Evolutionary conservation across 352 stramenopile genomes (phyloP).

Genomic region (Phytopythium aichiense): DNA sequence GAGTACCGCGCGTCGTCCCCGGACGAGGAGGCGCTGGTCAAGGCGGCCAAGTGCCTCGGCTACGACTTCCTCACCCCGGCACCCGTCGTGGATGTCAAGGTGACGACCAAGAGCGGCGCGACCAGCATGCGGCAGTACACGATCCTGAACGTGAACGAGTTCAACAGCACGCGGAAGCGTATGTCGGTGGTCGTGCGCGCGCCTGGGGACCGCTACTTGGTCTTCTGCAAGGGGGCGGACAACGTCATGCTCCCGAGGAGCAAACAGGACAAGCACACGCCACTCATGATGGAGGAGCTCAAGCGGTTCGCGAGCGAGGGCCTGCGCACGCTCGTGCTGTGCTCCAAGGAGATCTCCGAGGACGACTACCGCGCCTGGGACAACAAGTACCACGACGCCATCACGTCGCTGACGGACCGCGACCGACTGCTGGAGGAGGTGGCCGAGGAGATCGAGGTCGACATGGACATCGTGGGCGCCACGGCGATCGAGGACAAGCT

Average conservation of each 20-base stretch:
- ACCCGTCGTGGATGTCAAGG: conserved; percentile 42
- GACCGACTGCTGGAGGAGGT: conserved; percentile 49
- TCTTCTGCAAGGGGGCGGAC: conserved; percentile 82
- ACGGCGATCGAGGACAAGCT: conserved; percentile 94
- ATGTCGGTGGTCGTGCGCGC: conserved; percentile 95
- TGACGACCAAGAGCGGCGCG: conserved; percentile 41
- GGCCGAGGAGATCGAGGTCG: conserved; percentile 51
- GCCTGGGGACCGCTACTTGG: conserved; percentile 33
- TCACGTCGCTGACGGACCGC: conserved; percentile 57
- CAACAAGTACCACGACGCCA: conserved; percentile 46
- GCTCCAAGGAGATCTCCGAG: conserved; percentile 49
- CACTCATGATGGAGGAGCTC: conserved; percentile 43
- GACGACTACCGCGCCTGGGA: conserved; percentile 65
- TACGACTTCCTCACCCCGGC: conserved; percentile 79
- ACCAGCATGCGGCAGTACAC: conserved; percentile 36
- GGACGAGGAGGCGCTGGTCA: conserved; percentile 93
- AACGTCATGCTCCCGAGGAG: conserved; percentile 81
- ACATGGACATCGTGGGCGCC: conserved; percentile 85
- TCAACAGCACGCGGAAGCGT: conserved; percentile 94
- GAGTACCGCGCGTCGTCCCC: conserved; percentile 89
- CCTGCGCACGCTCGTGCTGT: conserved; percentile 79
- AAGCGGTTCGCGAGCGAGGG: conserved; percentile 80
- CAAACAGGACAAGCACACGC: conserved; percentile 22
- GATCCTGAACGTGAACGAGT: conserved; percentile 81
- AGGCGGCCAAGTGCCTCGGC: conserved; percentile 71